phyloP scores from a whole-genome alignment of 345 rosid species.

The Brassica carinata region DNA sequence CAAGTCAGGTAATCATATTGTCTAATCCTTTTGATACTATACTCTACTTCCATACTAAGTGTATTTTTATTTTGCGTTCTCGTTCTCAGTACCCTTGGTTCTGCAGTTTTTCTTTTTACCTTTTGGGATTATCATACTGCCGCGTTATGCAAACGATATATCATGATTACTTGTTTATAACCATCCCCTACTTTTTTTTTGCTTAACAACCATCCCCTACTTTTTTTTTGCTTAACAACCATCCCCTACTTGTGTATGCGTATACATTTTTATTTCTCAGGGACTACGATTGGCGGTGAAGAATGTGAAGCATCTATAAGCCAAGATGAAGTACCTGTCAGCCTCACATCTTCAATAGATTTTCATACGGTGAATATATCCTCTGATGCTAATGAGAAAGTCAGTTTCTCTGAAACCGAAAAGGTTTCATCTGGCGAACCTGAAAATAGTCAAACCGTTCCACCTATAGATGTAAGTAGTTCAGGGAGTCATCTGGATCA shows the following conservation, averaged over 20 bases:
- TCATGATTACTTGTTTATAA: constrained; percentile 3
- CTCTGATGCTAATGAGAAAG: constrained; percentile 36
- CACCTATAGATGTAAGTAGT: constrained; percentile 38
- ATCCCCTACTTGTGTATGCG: not conserved
- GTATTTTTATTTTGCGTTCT: too few species aligned
- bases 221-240: too few species aligned
- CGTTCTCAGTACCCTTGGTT: not conserved
- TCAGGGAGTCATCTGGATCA: constrained; percentile 36
- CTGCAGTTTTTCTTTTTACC: not conserved
- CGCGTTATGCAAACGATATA: constrained; percentile 20
- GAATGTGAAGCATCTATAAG: constrained; percentile 36
- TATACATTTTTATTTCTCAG: constrained; percentile 12
- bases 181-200: too few species aligned
- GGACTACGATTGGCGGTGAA: constrained; percentile 36
- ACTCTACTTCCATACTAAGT: not conserved
- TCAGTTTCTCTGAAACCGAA: constrained; percentile 30
- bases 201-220: too few species aligned
- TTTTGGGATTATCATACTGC: not conserved
- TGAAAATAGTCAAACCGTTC: constrained; percentile 38
- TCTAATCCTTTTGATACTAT: constrained; percentile 13
- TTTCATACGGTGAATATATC: constrained; percentile 33
- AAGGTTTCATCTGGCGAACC: constrained; percentile 34
- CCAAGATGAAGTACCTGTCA: constrained; percentile 27
- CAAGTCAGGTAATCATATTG: constrained; percentile 48
- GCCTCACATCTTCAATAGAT: constrained; percentile 31